Percentiles rank a stretch among this genome's conserved stretches.
Evolutionary conservation across 2,329 filamentous ascomycete genomes (phyloP).

Genomic region (Aureobasidium sp.): DNA sequence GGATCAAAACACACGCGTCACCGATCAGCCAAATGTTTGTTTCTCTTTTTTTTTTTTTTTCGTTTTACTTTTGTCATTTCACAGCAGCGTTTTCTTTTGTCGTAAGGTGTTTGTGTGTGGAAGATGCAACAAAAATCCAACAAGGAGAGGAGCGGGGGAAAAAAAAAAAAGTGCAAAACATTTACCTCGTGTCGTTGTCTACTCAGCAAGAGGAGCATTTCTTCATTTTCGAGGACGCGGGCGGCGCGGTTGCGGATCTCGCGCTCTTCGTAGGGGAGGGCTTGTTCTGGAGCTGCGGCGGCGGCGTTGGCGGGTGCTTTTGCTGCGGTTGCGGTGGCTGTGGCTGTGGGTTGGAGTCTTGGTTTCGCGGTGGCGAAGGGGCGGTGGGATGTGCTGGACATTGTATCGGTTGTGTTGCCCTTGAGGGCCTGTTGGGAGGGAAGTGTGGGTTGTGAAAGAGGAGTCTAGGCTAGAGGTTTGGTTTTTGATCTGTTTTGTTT

Average conservation of each 20-base stretch:
- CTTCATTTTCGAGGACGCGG: not conserved
- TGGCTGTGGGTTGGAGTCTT: not conserved
- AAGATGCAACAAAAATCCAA: too few relatives aligned
- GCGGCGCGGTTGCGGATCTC: not conserved
- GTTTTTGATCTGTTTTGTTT: too few relatives aligned
- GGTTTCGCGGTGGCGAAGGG: not conserved
- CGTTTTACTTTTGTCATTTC: too few relatives aligned
- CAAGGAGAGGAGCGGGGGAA: too few relatives aligned
- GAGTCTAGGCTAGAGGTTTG: not conserved
- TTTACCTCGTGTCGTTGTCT: slow-evolving; percentile 4
- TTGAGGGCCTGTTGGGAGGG: not conserved
- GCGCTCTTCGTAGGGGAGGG: not conserved
- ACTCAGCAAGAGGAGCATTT: slow-evolving; percentile 1
- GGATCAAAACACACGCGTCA: not conserved
- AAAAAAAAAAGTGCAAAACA: too few relatives aligned
- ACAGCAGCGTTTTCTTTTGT: too few relatives aligned
- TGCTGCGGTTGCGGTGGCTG: too few relatives aligned
- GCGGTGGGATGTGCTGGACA: not conserved
- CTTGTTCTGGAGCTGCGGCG: too few relatives aligned
- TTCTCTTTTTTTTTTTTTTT: not conserved
- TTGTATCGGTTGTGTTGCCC: not conserved
- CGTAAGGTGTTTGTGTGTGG: too few relatives aligned
- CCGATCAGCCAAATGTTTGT: not conserved
- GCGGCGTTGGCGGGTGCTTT: too few relatives aligned
- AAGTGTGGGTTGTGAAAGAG: not conserved